Evolutionary conservation across 768 basidiomycete genomes (phyloP).

Genomic region (Lentinula detonsa): DNA sequence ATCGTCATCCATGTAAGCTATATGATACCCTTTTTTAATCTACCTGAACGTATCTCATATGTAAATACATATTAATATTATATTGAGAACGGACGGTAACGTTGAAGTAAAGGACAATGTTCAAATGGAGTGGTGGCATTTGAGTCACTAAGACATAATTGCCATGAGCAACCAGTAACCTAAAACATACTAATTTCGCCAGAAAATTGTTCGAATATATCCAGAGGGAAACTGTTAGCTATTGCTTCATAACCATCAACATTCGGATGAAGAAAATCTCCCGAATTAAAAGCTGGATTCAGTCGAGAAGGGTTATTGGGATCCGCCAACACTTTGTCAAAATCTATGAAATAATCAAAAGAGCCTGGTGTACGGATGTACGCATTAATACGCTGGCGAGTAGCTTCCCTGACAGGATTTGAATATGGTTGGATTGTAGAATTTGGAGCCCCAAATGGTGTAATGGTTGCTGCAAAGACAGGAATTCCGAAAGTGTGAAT

Average conservation of each 20-base stretch:
- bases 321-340: conserved; percentile 35
- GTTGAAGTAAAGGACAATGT: too few species aligned
- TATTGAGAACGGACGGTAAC: too few species aligned
- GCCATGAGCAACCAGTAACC: neutral
- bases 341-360: conserved; percentile 44
- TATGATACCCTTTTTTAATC: too few species aligned
- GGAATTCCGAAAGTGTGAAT: conserved; percentile 36
- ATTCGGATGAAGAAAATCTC: conserved; percentile 44
- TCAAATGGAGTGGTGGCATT: too few species aligned
- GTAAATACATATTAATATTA: too few species aligned
- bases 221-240: conserved; percentile 34
- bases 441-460: conserved; percentile 28
- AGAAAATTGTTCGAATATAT: conserved; percentile 27
- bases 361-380: conserved; percentile 34
- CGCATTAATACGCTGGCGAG: conserved; percentile 34
- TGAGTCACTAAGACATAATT: too few species aligned
- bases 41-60: too few species aligned
- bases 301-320: conserved; percentile 30
- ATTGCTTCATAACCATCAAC: conserved; percentile 37
- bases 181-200: conserved; percentile 14
- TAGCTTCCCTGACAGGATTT: conserved; percentile 30
- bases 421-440: conserved; percentile 30
- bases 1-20: too few species aligned
- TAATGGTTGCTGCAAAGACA: conserved; percentile 45
- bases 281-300: conserved; percentile 31